These are phyloP conservation scores for Dendrobium huoshanense DNA, from an alignment of 106 monocot genomes.

Conservation along the genomic window DNA sequence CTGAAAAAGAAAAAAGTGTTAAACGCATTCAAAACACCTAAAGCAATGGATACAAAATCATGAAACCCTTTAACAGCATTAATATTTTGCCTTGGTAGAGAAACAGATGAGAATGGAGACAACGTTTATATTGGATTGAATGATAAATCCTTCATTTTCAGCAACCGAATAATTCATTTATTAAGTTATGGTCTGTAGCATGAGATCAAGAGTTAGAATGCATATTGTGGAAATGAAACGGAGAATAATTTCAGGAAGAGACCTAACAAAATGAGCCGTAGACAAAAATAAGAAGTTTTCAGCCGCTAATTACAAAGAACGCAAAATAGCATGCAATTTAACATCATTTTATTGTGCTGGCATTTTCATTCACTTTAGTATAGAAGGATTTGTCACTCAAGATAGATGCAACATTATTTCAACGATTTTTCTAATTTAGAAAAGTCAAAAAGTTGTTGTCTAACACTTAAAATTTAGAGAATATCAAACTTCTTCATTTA, in stretches of 20 bases:
- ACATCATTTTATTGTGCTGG: background rate
- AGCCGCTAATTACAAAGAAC: too few species aligned
- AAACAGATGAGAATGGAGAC: background rate
- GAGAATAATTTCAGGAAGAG: background rate
- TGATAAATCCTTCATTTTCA: conserved; percentile 3
- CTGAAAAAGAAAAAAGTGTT: conserved; percentile 34
- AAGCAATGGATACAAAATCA: background rate
- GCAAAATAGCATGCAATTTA: background rate
- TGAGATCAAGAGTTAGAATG: background rate
- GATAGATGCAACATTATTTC: background rate
- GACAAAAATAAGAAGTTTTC: too few species aligned
- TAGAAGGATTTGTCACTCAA: background rate
- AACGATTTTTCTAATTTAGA: background rate
- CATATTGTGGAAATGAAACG: background rate
- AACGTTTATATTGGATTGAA: background rate
- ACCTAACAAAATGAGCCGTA: background rate
- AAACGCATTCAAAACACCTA: background rate
- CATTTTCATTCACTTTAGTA: background rate
- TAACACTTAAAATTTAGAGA: background rate
- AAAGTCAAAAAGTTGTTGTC: background rate
- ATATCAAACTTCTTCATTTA: background rate
- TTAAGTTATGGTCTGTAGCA: background rate
- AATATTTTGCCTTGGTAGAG: background rate
- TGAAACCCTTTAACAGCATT: background rate
- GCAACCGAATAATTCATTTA: background rate